Evolutionary conservation across 176 grass and related monocot species (phyloP).

Genomic region (Rhipidocladum racemiflorum): DNA sequence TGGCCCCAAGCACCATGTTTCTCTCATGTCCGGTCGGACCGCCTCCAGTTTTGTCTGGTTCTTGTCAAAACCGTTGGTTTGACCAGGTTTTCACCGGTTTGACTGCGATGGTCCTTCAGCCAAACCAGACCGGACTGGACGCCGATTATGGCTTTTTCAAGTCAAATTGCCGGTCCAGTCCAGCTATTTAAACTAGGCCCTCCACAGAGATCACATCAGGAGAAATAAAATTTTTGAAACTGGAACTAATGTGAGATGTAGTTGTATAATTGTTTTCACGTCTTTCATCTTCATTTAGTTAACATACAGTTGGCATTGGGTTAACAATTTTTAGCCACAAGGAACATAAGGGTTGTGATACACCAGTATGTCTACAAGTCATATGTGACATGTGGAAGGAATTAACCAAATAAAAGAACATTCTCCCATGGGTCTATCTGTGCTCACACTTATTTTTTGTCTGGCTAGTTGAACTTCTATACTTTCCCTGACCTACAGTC

Average conservation of each 20-base stretch:
- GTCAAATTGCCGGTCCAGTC: no score
- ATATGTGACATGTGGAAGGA: background rate
- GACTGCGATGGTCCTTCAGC: no score
- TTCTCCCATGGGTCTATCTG: background rate
- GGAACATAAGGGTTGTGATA: background rate
- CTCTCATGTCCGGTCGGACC: no score
- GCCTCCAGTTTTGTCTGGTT: no score
- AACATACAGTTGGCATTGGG: background rate
- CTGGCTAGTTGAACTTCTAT: background rate
- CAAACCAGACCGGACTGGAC: no score
- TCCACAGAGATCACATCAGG: background rate
- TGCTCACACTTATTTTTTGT: background rate
- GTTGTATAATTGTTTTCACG: background rate
- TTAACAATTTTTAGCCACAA: background rate
- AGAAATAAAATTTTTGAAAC: background rate
- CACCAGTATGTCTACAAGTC: background rate
- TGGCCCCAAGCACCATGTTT: no score
- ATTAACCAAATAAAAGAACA: constrained; percentile 24
- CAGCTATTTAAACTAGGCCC: no score
- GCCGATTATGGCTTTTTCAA: no score
- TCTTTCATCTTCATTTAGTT: background rate
- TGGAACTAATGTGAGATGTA: background rate
- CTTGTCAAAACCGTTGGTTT: no score
- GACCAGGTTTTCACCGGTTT: no score
- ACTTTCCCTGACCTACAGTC: background rate